Evolutionary conservation across 2,329 filamentous ascomycete species (phyloP).

Genomic region (Xylariaceae sp.): DNA sequence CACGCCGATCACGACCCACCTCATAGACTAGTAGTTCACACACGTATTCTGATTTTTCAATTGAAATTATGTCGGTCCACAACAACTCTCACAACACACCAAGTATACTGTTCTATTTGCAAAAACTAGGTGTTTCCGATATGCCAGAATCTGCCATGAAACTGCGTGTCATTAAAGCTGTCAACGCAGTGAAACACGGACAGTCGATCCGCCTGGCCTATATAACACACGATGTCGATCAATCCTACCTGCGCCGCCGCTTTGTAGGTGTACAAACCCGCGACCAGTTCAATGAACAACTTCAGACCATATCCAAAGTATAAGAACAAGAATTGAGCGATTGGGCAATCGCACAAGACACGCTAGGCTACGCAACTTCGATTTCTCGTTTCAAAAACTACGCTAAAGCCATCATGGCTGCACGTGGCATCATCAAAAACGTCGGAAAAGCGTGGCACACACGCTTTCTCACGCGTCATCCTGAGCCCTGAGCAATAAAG

Average conservation of each 20-base stretch:
- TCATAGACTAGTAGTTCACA: too few relatives aligned
- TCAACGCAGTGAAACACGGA: too few relatives aligned
- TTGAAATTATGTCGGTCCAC: too few relatives aligned
- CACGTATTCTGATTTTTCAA: too few relatives aligned
- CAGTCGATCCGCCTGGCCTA: too few relatives aligned
- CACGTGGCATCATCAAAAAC: not conserved
- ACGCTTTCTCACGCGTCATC: not conserved
- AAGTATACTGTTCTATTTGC: too few relatives aligned
- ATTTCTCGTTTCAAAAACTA: not conserved
- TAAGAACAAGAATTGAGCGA: not conserved
- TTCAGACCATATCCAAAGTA: not conserved
- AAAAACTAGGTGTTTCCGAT: too few relatives aligned
- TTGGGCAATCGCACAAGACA: not conserved
- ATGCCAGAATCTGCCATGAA: too few relatives aligned
- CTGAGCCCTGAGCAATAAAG: not conserved
- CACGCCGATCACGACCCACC: too few relatives aligned
- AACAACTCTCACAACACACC: too few relatives aligned
- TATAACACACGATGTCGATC: not conserved
- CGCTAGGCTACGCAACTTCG: not conserved
- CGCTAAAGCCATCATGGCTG: too few relatives aligned
- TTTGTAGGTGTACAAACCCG: not conserved
- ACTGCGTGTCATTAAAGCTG: too few relatives aligned
- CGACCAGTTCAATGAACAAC: not conserved
- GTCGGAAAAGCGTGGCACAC: not conserved
- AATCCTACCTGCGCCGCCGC: not conserved